phyloP scores from a whole-genome alignment of 352 stramenopile genomes.

The Phytophthora aleatoria region DNA sequence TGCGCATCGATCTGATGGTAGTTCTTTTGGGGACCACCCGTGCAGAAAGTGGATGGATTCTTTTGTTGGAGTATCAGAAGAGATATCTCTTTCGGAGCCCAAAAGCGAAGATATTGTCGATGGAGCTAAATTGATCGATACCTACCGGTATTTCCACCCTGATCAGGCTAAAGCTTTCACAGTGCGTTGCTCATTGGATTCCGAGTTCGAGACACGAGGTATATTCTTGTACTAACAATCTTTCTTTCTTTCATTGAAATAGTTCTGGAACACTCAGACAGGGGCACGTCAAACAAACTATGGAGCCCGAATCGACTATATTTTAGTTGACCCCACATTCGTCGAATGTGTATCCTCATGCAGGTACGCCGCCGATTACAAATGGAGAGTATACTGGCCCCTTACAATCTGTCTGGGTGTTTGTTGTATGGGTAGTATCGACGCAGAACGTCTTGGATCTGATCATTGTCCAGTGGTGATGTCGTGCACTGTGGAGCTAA shows the following conservation, averaged over 20 bases:
- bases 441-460: constrained; percentile 64
- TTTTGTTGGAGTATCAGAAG: constrained; percentile 34
- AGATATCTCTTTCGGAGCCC: not conserved
- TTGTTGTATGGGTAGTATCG: constrained; percentile 37
- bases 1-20: constrained; percentile 30
- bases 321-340: constrained; percentile 71
- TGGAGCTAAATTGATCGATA: constrained; percentile 61
- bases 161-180: constrained; percentile 79
- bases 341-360: constrained; percentile 52
- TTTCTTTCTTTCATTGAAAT: not conserved
- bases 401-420: constrained; percentile 1
- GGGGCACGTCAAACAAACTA: constrained; percentile 90
- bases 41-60: constrained; percentile 72
- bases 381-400: not conserved
- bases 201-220: not conserved
- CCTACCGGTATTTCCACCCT: constrained; percentile 83
- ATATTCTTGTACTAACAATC: not conserved
- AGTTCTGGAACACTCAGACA: constrained; percentile 91
- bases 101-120: not conserved
- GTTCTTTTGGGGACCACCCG: constrained; percentile 61
- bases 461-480: constrained; percentile 83
- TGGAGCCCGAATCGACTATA: constrained; percentile 91
- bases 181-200: constrained; percentile 32
- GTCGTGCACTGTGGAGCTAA: constrained; percentile 43
- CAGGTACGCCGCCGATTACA: constrained; percentile 43